Percentiles rank a stretch among this genome's conserved stretches.
phyloP scores from a whole-genome alignment of 805 yeast genomes.

The Tetrapisispora nanseiensis region DNA sequence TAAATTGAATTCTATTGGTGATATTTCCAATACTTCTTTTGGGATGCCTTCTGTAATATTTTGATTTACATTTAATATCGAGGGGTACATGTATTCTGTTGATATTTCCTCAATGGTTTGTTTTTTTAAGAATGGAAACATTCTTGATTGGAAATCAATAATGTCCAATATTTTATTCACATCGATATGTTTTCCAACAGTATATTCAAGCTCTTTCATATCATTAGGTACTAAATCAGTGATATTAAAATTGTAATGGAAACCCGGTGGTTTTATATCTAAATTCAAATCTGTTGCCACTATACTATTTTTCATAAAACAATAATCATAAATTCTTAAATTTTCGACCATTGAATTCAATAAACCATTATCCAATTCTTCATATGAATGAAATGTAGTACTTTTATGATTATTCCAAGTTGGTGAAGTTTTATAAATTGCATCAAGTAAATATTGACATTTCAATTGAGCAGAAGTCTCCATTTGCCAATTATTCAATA shows the following conservation, averaged over 20 bases:
- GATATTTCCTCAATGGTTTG: slow-evolving; percentile 1
- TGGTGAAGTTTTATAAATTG: slow-evolving; percentile 11
- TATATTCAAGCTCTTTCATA: neutral
- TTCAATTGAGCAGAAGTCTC: slow-evolving; percentile 1
- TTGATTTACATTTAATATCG: slow-evolving; percentile 8
- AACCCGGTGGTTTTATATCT: slow-evolving; percentile 1
- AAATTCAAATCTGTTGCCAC: slow-evolving; percentile 5
- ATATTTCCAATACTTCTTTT: slow-evolving; percentile 2
- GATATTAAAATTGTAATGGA: neutral
- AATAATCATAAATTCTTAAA: slow-evolving; percentile 22
- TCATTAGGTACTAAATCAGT: neutral
- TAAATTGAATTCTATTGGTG: slow-evolving; percentile 7
- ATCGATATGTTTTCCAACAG: neutral
- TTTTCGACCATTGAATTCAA: slow-evolving; percentile 19
- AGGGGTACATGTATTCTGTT: slow-evolving; percentile 16
- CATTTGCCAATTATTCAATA: neutral
- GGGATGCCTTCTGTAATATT: slow-evolving; percentile 3
- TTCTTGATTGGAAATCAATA: slow-evolving; percentile 13
- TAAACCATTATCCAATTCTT: slow-evolving; percentile 14
- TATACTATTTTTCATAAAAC: slow-evolving; percentile 13
- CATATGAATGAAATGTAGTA: slow-evolving; percentile 9
- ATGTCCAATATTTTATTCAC: neutral
- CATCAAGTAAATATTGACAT: slow-evolving; percentile 17
- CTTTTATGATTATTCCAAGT: slow-evolving; percentile 17
- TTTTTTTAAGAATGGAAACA: slow-evolving; percentile 22